Evolutionary conservation across 2,329 filamentous ascomycete genomes (phyloP).

Genomic region (Colletotrichum kahawae): DNA sequence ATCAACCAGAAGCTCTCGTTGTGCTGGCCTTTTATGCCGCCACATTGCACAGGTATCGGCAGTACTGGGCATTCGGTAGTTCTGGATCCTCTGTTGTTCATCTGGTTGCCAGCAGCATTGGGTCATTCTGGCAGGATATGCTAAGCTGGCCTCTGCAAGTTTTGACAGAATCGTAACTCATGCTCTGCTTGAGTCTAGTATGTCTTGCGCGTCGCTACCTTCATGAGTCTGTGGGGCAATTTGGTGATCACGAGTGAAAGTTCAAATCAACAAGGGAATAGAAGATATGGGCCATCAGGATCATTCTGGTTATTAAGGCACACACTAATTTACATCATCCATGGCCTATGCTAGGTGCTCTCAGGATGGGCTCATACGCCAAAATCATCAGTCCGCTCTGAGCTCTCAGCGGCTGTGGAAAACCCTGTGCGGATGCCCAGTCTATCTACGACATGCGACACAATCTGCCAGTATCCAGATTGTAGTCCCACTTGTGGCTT

Average conservation of each 20-base stretch:
- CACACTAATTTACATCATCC: neutral
- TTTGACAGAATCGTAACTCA: slow-evolving; percentile 7
- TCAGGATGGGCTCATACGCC: neutral
- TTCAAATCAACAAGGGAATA: neutral
- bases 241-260: neutral
- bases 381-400: neutral
- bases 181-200: rapidly evolving
- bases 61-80: slow-evolving; percentile 38
- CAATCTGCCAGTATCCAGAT: neutral
- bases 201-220: neutral
- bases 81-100: slow-evolving; percentile 35
- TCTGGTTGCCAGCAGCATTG: slow-evolving; percentile 35
- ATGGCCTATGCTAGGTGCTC: neutral
- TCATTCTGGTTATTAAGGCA: neutral
- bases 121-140: slow-evolving; percentile 36
- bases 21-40: slow-evolving; percentile 47
- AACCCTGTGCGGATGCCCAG: rapidly evolving
- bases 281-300: neutral
- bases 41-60: slow-evolving; percentile 38
- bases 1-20: slow-evolving; percentile 42
- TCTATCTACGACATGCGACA: neutral
- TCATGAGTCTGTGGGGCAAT: neutral
- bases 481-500: slow-evolving; percentile 20
- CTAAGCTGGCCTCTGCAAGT: slow-evolving; percentile 38
- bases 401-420: neutral